Evolutionary conservation across 768 basidiomycete genomes (phyloP).

Genomic region (Phaffia tasmanica): DNA sequence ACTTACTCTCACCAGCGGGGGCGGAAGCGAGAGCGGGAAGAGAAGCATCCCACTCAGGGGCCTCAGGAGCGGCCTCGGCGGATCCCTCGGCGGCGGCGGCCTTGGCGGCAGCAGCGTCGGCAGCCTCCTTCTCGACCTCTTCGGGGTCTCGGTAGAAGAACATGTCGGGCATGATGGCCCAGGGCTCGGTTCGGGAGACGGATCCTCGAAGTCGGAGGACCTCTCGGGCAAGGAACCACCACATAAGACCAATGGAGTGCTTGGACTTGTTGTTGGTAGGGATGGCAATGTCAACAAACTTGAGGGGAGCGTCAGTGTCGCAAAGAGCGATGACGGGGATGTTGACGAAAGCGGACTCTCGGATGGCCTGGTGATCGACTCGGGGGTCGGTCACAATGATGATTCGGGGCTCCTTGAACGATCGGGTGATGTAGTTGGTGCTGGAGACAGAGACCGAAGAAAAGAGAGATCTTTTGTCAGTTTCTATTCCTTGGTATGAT

Average conservation of each 20-base stretch:
- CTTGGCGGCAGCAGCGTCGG: slow-evolving; percentile 73
- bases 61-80: slow-evolving; percentile 42
- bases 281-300: slow-evolving; percentile 96
- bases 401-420: slow-evolving; percentile 98
- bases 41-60: slow-evolving; percentile 44
- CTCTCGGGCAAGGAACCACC: slow-evolving; percentile 96
- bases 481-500: background rate
- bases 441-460: slow-evolving; percentile 6
- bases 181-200: slow-evolving; percentile 83
- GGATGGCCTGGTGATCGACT: slow-evolving; percentile 99
- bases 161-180: slow-evolving; percentile 68
- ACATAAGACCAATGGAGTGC: slow-evolving; percentile 91
- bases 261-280: slow-evolving; percentile 99
- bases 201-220: slow-evolving; percentile 91
- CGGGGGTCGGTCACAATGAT: slow-evolving; percentile 98
- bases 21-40: slow-evolving; percentile 59
- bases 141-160: slow-evolving; percentile 99
- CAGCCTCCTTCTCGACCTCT: slow-evolving; percentile 96
- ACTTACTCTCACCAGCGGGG: slow-evolving; percentile 38
- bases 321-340: slow-evolving; percentile 99
- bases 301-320: slow-evolving; percentile 94
- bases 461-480: background rate
- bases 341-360: slow-evolving; percentile 99
- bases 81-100: slow-evolving; percentile 50
- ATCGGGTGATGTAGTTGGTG: slow-evolving; percentile 95